Evolutionary conservation across 306 rosid species (phyloP).

Genomic region (Quercus dentata): DNA sequence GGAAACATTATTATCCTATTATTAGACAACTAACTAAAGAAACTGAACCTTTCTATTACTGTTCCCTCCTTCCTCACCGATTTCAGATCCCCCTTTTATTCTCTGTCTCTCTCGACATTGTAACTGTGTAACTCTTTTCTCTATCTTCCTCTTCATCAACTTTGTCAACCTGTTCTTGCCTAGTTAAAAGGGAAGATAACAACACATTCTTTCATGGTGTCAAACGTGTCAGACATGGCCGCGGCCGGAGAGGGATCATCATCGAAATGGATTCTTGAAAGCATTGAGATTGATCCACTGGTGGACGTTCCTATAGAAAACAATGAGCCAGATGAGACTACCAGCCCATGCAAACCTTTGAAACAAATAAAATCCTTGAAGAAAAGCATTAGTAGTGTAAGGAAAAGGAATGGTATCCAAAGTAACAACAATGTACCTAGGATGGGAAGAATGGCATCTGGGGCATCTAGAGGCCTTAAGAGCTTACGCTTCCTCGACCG

Average conservation of each 20-base stretch:
- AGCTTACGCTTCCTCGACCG: constrained; percentile 74
- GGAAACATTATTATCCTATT: constrained; percentile 3
- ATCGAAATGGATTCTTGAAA: constrained; percentile 49
- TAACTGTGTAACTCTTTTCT: not conserved
- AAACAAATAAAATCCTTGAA: constrained; percentile 1
- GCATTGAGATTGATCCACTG: constrained; percentile 47
- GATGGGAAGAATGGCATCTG: constrained; percentile 38
- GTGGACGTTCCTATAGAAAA: constrained; percentile 24
- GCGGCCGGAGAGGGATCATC: constrained; percentile 35
- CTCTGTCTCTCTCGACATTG: constrained; percentile 15
- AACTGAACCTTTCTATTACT: constrained; percentile 5
- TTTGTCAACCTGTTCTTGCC: not conserved
- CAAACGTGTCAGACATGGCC: constrained; percentile 22
- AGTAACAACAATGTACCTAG: not conserved
- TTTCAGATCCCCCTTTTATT: constrained; percentile 11
- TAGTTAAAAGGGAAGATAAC: not conserved
- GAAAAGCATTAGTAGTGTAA: constrained; percentile 9
- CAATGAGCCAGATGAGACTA: not conserved
- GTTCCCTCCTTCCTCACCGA: constrained; percentile 2
- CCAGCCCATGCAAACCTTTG: constrained; percentile 7
- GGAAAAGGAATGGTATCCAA: constrained; percentile 31
- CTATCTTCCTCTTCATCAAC: constrained; percentile 1
- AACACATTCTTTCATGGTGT: not conserved
- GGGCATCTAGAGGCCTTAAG: constrained; percentile 62
- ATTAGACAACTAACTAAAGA: constrained; percentile 6